Evolutionary conservation across 129 eudicot species (phyloP).

Genomic region (Arctium minus): DNA sequence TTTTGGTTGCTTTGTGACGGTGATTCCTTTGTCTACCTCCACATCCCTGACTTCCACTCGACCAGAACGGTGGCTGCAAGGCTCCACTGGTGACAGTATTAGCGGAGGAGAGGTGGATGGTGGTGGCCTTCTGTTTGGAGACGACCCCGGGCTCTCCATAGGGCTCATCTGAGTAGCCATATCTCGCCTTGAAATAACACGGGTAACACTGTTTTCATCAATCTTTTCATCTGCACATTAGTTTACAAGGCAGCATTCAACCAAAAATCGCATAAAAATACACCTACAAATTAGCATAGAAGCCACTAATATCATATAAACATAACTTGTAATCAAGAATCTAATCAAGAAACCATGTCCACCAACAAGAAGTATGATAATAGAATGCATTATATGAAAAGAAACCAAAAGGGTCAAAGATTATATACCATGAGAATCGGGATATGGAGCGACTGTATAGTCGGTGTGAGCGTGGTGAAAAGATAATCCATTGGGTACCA

Average conservation of each 20-base stretch:
- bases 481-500: constrained; percentile 62
- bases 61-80: constrained; percentile 20
- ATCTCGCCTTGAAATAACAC: constrained; percentile 60
- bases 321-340: not conserved
- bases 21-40: constrained; percentile 75
- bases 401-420: not conserved
- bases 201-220: constrained; percentile 26
- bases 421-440: constrained; percentile 66
- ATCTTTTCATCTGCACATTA: constrained; percentile 54
- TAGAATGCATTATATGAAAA: not conserved
- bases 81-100: constrained; percentile 14
- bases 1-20: constrained; percentile 32
- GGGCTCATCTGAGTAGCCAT: constrained; percentile 98
- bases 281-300: not conserved
- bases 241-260: not conserved
- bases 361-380: not conserved
- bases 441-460: constrained; percentile 14
- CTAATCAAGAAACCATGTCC: not conserved
- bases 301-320: not conserved
- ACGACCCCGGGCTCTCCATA: constrained; percentile 43
- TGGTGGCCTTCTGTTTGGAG: constrained; percentile 44
- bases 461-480: constrained; percentile 33
- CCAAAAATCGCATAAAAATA: not conserved
- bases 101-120: constrained; percentile 42
- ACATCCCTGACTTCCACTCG: constrained; percentile 77